phyloP scores from a whole-genome alignment of 2,329 filamentous ascomycete genomes.

The Exophiala aquamarina region DNA sequence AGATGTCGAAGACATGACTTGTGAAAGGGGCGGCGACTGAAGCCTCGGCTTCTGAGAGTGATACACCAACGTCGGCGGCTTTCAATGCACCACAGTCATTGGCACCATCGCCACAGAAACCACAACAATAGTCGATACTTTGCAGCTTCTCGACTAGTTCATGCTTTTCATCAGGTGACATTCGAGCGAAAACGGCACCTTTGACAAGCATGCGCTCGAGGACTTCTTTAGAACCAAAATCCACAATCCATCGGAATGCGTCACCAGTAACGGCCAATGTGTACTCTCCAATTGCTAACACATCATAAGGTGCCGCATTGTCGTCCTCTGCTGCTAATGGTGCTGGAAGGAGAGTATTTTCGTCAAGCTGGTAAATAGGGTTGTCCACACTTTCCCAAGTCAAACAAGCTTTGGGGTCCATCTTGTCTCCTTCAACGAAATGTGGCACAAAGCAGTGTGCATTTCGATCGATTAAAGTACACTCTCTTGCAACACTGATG shows the following conservation, averaged over 20 bases:
- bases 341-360: constrained; percentile 73
- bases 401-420: constrained; percentile 71
- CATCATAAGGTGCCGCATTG: constrained; percentile 80
- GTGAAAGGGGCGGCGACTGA: constrained; percentile 98
- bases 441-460: constrained; percentile 92
- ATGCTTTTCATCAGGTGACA: constrained; percentile 99
- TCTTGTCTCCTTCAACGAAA: constrained; percentile 74
- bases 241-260: constrained; percentile 93
- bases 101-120: constrained; percentile 95
- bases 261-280: constrained; percentile 88
- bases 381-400: constrained; percentile 97
- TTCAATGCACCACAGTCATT: constrained; percentile 98
- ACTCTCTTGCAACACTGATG: constrained; percentile 91
- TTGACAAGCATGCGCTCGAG: constrained; percentile 79
- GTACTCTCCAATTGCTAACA: constrained; percentile 79
- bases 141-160: constrained; percentile 97
- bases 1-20: constrained; percentile 91
- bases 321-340: constrained; percentile 71
- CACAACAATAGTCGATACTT: constrained; percentile 89
- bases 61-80: constrained; percentile 95
- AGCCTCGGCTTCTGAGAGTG: constrained; percentile 93
- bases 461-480: constrained; percentile 73
- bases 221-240: constrained; percentile 80
- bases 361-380: constrained; percentile 72
- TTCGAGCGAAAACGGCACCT: constrained; percentile 92